Base-by-base conservation (phyloP, 192 early-diverging fungal genomes). In the Borealophlyctis nickersoniae region DNA sequence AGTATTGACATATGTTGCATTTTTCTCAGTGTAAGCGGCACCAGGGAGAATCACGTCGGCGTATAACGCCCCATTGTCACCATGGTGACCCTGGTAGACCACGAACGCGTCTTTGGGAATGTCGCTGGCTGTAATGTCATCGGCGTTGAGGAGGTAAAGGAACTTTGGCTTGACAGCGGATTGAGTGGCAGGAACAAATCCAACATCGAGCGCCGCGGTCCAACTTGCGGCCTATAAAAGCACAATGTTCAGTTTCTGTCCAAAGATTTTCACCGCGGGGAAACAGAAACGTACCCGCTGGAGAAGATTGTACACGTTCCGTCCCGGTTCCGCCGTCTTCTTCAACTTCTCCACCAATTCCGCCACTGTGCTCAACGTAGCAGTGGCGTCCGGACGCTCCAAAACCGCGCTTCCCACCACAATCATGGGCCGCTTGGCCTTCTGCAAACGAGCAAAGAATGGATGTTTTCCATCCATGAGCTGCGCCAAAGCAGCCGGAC, bases 41-140 rank as follows among this genome's bases (percentile, higher is more conserved):
- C 90, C 95, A 11, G 96, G 96, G 65, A 98, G 83, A 59, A 98
- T 88, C 31, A 98, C 93, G 77, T 98, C 93, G 30, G 96, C 96
- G 49, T 88, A 88, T 60, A 91, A 85, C 4, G 96, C 96, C 55
- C 96, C 96, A 30, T 80, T 82, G 77, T 98, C 96, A 70, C 96
- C 96, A 77, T 98, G 96, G 81, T 98, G 96, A 29, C 96, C 96
- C 81, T 98, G 96, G 81, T 98, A 98, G 33, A 98, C 93, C 24
- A 98, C 95, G 77, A 98, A 98, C 9, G 94, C 91, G 67, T 89
- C 82, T 66, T 85, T 82, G 58, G 94, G 90, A 35, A 98, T 87
- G 69, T 89, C 88, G 32, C 71, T 69, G 4, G 91, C 69, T 23
- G 70, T 63, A 50, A 96, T 72, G 55, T 95, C 91, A 72, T 98